These are phyloP conservation scores for Lichtheimia ramosa DNA, from an alignment of 371 early-diverging fungal genomes.

Conservation along the genomic window DNA sequence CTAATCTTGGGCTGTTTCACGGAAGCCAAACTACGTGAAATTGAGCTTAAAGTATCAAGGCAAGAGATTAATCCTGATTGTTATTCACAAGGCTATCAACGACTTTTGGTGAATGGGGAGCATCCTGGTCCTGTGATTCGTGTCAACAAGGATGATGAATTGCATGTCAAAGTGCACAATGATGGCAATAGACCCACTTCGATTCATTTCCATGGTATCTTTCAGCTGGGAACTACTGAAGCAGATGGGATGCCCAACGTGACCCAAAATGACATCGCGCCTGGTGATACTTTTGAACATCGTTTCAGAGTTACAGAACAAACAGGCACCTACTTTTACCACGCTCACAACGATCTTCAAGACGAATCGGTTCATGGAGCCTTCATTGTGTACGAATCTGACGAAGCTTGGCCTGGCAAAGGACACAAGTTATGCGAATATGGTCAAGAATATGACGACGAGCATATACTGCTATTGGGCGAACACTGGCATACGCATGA, in stretches of 20 bases:
- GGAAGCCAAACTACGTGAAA: not conserved
- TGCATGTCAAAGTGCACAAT: constrained; percentile 37
- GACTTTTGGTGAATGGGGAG: constrained; percentile 36
- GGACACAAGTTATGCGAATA: constrained; percentile 21
- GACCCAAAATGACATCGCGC: constrained; percentile 36
- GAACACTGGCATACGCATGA: constrained; percentile 48
- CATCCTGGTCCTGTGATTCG: constrained; percentile 42
- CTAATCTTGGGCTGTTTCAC: too few species aligned
- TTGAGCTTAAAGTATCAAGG: not conserved
- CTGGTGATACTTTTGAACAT: constrained; percentile 29
- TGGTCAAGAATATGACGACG: constrained; percentile 44
- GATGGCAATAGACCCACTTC: constrained; percentile 9
- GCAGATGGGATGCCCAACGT: constrained; percentile 48
- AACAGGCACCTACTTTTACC: constrained; percentile 48
- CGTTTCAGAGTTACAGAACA: constrained; percentile 33
- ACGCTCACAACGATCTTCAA: constrained; percentile 45
- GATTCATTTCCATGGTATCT: constrained; percentile 48
- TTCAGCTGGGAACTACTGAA: constrained; percentile 33
- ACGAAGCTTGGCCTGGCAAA: constrained; percentile 22
- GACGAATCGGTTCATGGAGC: constrained; percentile 38
- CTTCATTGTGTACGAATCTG: constrained; percentile 44
- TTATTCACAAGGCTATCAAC: constrained; percentile 6
- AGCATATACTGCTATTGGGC: constrained; percentile 34
- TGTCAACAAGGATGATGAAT: constrained; percentile 30
- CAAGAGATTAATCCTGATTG: constrained; percentile 30